A percentile compares a stretch with the other conserved stretches of the same genome.
phyloP scores from a whole-genome alignment of 2,329 filamentous ascomycete genomes.

The Periconia sp. region DNA sequence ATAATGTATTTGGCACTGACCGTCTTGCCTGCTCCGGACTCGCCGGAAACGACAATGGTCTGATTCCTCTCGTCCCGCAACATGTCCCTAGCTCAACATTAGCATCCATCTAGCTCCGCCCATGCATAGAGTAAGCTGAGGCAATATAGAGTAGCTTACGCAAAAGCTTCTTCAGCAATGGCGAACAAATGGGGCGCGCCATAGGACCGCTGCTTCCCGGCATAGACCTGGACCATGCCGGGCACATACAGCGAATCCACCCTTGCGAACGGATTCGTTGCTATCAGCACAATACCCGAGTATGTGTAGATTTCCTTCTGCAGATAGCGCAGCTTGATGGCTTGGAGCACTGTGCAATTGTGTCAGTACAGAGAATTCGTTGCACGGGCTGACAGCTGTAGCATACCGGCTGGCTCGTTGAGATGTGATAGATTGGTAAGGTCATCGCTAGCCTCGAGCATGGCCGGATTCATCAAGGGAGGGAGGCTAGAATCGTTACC shows the following conservation, averaged over 20 bases:
- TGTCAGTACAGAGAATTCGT: too few relatives aligned
- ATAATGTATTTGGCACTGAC: conserved; percentile 99
- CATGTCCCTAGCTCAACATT: conserved; percentile 75
- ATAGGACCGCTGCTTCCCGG: conserved; percentile 93
- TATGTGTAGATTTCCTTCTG: conserved; percentile 99
- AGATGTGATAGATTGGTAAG: conserved; percentile 96
- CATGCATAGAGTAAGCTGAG: too few relatives aligned
- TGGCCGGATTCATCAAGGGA: conserved; percentile 95
- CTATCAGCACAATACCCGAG: conserved; percentile 97
- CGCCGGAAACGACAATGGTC: conserved; percentile 98
- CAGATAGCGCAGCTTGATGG: conserved; percentile 93
- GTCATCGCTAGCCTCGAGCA: conserved; percentile 98
- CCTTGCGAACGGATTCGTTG: conserved; percentile 95
- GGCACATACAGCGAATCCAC: conserved; percentile 98
- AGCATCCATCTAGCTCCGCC: too few relatives aligned
- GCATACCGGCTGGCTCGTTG: conserved; percentile 93
- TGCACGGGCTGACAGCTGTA: too few relatives aligned
- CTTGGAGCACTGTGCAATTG: conserved; percentile 83
- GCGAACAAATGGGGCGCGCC: conserved; percentile 98
- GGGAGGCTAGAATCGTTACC: conserved; percentile 80
- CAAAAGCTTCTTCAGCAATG: conserved; percentile 98
- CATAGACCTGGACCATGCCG: conserved; percentile 99
- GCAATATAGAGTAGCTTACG: conserved; percentile 69
- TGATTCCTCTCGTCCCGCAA: conserved; percentile 94
- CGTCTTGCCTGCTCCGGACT: conserved; percentile 98